Conservation (phyloP, 1,139 yeast genomes). For the Sugiyamaella grinbergsii region DNA sequence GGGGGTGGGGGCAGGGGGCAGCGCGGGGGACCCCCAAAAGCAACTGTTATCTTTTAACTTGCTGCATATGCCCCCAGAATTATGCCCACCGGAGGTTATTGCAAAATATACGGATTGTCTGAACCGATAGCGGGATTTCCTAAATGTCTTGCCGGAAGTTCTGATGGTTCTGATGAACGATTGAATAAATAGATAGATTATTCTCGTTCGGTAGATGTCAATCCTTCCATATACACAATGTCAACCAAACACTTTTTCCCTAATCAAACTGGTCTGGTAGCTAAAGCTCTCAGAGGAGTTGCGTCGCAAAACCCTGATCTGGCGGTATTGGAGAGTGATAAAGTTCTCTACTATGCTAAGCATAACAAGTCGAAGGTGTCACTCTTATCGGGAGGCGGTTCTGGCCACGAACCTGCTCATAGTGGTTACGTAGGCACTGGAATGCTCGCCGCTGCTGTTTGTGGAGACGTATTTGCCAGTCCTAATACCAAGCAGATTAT, state of each 20-base stretch:
- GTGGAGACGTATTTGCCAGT: conserved; percentile 52
- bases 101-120: too few relatives aligned
- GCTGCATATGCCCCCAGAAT: not conserved
- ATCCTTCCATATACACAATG: too few relatives aligned
- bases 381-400: conserved; percentile 50
- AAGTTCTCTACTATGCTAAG: conserved; percentile 44
- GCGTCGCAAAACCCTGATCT: conserved; percentile 40
- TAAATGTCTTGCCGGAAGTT: too few relatives aligned
- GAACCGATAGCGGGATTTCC: conserved; percentile 11
- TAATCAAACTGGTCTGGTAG: conserved; percentile 36
- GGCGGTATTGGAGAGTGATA: conserved; percentile 42
- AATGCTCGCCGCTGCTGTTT: conserved; percentile 51
- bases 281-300: conserved; percentile 36
- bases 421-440: conserved; percentile 51
- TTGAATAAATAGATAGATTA: too few relatives aligned
- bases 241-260: conserved; percentile 46
- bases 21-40: not conserved
- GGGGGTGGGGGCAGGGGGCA: conserved; percentile 14
- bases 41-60: not conserved
- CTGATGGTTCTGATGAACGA: too few relatives aligned
- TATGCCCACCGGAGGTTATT: too few relatives aligned
- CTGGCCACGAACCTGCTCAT: conserved; percentile 55
- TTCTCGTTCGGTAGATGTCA: too few relatives aligned
- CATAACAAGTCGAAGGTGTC: conserved; percentile 42
- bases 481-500: conserved; percentile 49